Evolutionary conservation across 2,329 filamentous ascomycete species (phyloP), one percentile per base, ranked within the genome.

Genomic region (Trichocomaceae sp.): DNA sequence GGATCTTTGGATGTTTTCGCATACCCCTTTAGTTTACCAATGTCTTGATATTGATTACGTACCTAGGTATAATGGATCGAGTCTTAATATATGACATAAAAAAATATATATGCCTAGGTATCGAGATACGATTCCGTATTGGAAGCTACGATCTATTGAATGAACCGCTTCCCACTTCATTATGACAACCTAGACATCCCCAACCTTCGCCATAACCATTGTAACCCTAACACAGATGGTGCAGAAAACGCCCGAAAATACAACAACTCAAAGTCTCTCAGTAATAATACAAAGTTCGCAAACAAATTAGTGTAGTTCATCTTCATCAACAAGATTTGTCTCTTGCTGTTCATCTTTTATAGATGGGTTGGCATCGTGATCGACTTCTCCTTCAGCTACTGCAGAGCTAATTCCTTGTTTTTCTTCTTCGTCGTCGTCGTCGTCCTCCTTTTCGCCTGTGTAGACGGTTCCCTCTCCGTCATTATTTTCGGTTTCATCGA

Each of bases 401-500:
- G 48, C 54, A 37, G 37, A 12, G 20, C 29, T 13, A n/a, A 5
- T 13, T 5, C 8, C 45, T 33, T 23, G 39, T 12, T 48, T 23
- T 20, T 39, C 41, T n/a, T 47, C 31, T 35, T 53, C 39, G 47
- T 42, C 45, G 19, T 33, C 35, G 6, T 33, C 51, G 19, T 51
- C 47, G 19, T 22, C 42, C 9, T 35, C n/a, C 29, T 52, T 52
- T 19, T 49, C 50, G 15, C 47, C 52, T 15, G 44, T 42, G 12
- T 48, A 31, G 42, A 46, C 17, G 2, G 22, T 54, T 6, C 41
- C 52, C 33, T 39, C 29, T 46, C 48, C 52, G n/a, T 50, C 50
- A 17, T n/a, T 49, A 13, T 42, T 47, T 31, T 44, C 41, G 15
- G 23, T 44, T 46, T 47, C 53, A 8, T 22, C 47, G 26, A 15